These are phyloP conservation scores for Dichotomocladium elegans DNA, from an alignment of 371 early-diverging fungal species.

Conservation along the genomic window DNA sequence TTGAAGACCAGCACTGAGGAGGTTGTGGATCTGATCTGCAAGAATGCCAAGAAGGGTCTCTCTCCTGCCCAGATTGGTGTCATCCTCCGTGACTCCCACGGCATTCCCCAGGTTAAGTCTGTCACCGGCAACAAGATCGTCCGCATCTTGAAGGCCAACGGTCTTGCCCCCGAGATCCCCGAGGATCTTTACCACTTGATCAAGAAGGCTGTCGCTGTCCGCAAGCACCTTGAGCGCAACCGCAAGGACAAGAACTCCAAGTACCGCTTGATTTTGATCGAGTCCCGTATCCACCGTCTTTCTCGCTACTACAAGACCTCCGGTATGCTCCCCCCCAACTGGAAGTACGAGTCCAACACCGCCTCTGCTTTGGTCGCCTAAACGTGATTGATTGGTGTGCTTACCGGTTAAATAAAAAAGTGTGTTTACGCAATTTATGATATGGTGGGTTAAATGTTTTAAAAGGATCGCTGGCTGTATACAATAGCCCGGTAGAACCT, in stretches of 20 bases:
- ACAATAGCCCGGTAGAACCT: no score
- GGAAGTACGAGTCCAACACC: constrained; percentile 80
- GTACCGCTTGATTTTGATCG: constrained; percentile 98
- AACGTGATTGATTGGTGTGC: no score
- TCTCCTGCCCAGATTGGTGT: constrained; percentile 99
- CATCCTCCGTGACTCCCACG: constrained; percentile 96
- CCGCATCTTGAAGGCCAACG: constrained; percentile 88
- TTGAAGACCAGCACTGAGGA: constrained; percentile 94
- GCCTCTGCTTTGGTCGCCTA: constrained; percentile 49
- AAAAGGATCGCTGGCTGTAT: no score
- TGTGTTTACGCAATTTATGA: no score
- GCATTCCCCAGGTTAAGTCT: constrained; percentile 94
- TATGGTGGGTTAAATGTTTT: not conserved
- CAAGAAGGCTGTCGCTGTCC: constrained; percentile 99
- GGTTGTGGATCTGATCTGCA: constrained; percentile 97
- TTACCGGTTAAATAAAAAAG: no score
- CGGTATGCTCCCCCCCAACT: constrained; percentile 97
- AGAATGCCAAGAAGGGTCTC: constrained; percentile 99
- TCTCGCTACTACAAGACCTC: constrained; percentile 99
- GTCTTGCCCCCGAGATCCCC: constrained; percentile 97
- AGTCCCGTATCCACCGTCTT: constrained; percentile 99
- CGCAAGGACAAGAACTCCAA: constrained; percentile 99
- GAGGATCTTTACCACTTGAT: constrained; percentile 99
- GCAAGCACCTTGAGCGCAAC: constrained; percentile 99
- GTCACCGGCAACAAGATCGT: constrained; percentile 97